Percentiles rank a stretch among this genome's conserved stretches.
Evolutionary conservation across 2,329 filamentous ascomycete species (phyloP).

Genomic region (Ilyonectria sp.): DNA sequence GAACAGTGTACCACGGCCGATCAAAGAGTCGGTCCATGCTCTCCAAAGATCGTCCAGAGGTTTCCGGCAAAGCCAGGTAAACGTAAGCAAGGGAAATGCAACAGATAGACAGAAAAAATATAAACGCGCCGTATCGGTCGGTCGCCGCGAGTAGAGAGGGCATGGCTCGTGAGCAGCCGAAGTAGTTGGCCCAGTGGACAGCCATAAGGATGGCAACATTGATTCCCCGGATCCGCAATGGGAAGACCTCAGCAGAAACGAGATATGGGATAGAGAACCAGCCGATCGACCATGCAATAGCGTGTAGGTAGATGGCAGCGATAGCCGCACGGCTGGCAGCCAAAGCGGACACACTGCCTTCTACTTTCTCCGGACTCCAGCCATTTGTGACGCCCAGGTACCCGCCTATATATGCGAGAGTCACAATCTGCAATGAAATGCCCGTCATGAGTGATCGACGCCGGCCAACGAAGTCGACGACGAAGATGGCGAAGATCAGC

Average conservation of each 20-base stretch:
- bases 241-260: conserved; percentile 62
- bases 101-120: conserved; percentile 50
- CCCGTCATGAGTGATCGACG: conserved; percentile 53
- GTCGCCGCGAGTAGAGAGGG: conserved; percentile 52
- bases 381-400: conserved; percentile 51
- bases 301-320: conserved; percentile 60
- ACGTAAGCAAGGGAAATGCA: conserved; percentile 49
- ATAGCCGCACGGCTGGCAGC: conserved; percentile 57
- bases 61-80: conserved; percentile 53
- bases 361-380: conserved; percentile 35
- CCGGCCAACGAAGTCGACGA: conserved; percentile 51
- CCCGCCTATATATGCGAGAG: conserved; percentile 48
- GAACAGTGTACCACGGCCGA: conserved; percentile 48
- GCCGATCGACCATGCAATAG: conserved; percentile 62
- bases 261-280: conserved; percentile 63
- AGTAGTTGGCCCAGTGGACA: conserved; percentile 58
- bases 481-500: conserved; percentile 47
- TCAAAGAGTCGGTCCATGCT: conserved; percentile 51
- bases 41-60: conserved; percentile 49
- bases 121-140: conserved; percentile 50
- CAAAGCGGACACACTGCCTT: conserved; percentile 38
- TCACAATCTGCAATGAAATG: conserved; percentile 51
- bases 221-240: conserved; percentile 58
- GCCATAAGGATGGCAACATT: conserved; percentile 60
- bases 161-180: conserved; percentile 53